Percentiles rank a stretch among this genome's conserved stretches.
Conservation (phyloP, 23 red algal species). For the Pyropia yezoensis region DNA sequence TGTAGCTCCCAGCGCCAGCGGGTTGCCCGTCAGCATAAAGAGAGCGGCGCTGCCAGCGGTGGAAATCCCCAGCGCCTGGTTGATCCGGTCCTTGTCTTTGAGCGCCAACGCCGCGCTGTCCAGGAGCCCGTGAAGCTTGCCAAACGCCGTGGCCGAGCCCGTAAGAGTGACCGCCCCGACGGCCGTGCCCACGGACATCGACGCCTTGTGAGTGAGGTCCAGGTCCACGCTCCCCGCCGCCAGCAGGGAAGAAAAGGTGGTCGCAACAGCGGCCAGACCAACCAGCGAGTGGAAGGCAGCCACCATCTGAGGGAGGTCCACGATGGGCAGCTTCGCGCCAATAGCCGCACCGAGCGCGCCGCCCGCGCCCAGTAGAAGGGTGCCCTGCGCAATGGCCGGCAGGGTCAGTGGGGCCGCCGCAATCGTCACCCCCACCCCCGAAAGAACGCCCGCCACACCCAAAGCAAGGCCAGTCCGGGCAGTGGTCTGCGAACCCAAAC, state of each 20-base stretch:
- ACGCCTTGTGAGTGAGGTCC: conserved; percentile 50
- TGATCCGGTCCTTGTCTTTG: conserved; percentile 43
- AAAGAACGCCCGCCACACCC: conserved; percentile 44
- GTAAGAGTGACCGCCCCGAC: conserved; percentile 60
- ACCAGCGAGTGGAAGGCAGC: conserved; percentile 65
- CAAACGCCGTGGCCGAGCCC: conserved; percentile 55
- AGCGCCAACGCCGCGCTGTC: conserved; percentile 30
- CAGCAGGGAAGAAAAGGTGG: conserved; percentile 51
- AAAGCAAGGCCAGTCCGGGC: conserved; percentile 37
- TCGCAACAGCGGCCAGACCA: conserved; percentile 57
- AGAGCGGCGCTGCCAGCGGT: conserved; percentile 28
- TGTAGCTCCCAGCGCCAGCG: conserved; percentile 6
- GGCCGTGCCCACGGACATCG: conserved; percentile 41
- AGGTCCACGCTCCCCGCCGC: conserved; percentile 32
- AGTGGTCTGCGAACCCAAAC: conserved; percentile 47
- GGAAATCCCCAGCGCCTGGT: conserved; percentile 22
- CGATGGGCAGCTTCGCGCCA: conserved; percentile 44
- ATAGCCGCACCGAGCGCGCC: conserved; percentile 27
- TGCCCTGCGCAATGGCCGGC: conserved; percentile 31
- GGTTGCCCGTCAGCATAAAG: conserved; percentile 47
- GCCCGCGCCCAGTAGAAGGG: conserved; percentile 30
- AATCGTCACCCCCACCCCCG: conserved; percentile 36
- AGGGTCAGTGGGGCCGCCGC: conserved; percentile 32
- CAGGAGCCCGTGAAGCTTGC: conserved; percentile 53
- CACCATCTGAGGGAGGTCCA: conserved; percentile 60